Evolutionary conservation across 2,329 filamentous ascomycete genomes (phyloP).

Genomic region (Calonectria pseudoturangicola): DNA sequence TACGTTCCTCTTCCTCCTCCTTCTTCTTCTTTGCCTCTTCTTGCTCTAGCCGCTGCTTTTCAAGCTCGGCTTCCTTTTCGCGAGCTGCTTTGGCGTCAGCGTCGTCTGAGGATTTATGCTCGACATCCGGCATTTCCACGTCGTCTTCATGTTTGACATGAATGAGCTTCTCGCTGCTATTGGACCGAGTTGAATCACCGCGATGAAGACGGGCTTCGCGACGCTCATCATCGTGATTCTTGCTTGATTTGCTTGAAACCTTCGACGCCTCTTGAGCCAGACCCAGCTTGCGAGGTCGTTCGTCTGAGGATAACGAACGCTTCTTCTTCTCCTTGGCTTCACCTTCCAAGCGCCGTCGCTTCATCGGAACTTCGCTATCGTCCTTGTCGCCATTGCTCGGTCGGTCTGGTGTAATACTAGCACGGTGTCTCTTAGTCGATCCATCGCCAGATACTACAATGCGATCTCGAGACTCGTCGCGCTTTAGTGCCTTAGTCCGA

Average conservation of each 20-base stretch:
- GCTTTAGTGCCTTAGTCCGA: constrained; percentile 76
- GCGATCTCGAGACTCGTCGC: constrained; percentile 76
- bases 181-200: constrained; percentile 64
- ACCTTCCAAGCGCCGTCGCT: constrained; percentile 74
- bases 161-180: constrained; percentile 68
- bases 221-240: constrained; percentile 64
- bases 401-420: constrained; percentile 75
- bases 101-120: constrained; percentile 55
- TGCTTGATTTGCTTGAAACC: constrained; percentile 57
- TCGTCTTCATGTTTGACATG: constrained; percentile 76
- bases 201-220: constrained; percentile 63
- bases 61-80: constrained; percentile 59
- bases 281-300: constrained; percentile 65
- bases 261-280: constrained; percentile 64
- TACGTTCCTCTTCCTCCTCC: constrained; percentile 55
- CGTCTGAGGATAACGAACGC: constrained; percentile 66
- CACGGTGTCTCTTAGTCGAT: constrained; percentile 74
- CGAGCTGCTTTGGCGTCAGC: constrained; percentile 60
- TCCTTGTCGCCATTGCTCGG: constrained; percentile 73
- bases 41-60: constrained; percentile 55
- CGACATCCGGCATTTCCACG: constrained; percentile 73
- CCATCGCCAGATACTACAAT: constrained; percentile 70
- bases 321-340: constrained; percentile 72
- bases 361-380: constrained; percentile 69
- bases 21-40: constrained; percentile 61